Evolutionary conservation across 1,139 yeast species (phyloP), one percentile per base, ranked within the genome.

Genomic region (Yamadazyma buinensis): DNA sequence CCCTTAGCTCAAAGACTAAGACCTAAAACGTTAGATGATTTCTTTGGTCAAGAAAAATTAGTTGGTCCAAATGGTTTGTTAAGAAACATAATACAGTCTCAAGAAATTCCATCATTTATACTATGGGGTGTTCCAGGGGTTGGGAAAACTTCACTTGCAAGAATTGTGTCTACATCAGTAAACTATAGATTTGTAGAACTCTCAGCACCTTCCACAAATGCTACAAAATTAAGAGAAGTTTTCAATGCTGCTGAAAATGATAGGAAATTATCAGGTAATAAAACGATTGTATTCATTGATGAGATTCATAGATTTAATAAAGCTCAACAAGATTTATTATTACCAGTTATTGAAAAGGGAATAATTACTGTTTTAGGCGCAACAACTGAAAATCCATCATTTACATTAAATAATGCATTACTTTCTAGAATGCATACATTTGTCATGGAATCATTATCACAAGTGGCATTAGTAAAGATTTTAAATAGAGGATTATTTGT

Each of bases 71-170:
- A 73, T 14, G 97, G 97, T 0, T 60, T 87, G 0, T 58, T 94
- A 12, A 66, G 85, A 28, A 80, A 82, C 31, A 80, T 86, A 36
- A 75, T 92, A 2, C 69, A 71, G 24, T 57, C 73, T 2, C 83
- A 78, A 28, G 63, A 60, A 43, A 75, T 79, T 2, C 97, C 97
- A 0, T 88, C 97, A 0, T 75, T 92, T 65, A 78, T 92, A 6
- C 63, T 92, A 11, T 92, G 97, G 97, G 99, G 99, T 0, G 85
- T 85, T 1, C 95, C 97, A 1, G 97, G 97, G 0, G 92, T 84
- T 2, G 99, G 99, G 0, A 92, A 92, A 54, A 92, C 99, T 0
- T 80, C 97, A 0, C 49, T 75, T 32, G 79, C 80, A 1, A 54
- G 84, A 34, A 78, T 83, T 17, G 67, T 84, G 7, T 83, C 80